Evolutionary conservation across 108 stramenopile genomes (phyloP).

Genomic region (Skeletonema menzelii): DNA sequence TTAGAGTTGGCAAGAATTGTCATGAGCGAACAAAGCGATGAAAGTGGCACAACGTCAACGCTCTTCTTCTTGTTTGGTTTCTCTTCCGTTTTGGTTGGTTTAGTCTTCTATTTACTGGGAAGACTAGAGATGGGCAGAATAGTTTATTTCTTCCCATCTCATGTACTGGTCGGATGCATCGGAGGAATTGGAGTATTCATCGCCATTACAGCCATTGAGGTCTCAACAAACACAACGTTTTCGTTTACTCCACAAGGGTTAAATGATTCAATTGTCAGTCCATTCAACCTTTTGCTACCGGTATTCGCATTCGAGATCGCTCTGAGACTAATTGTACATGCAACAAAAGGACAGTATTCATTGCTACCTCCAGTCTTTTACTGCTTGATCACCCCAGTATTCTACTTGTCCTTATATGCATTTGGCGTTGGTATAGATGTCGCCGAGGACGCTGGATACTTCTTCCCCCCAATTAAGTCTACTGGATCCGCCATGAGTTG

Average conservation of each 20-base stretch:
- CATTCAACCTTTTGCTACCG: conserved; percentile 47
- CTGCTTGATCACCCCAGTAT: conserved; percentile 68
- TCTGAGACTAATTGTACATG: conserved; percentile 50
- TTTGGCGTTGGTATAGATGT: conserved; percentile 35
- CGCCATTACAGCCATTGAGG: conserved; percentile 63
- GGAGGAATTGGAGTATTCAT: conserved; percentile 59
- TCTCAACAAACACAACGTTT: conserved; percentile 53
- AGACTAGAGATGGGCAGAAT: conserved; percentile 59
- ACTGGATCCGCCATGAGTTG: conserved; percentile 27
- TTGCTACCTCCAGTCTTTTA: conserved; percentile 69
- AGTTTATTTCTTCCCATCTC: conserved; percentile 77
- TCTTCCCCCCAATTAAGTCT: conserved; percentile 54
- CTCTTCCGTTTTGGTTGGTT: conserved; percentile 62
- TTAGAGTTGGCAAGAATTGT: conserved; percentile 58
- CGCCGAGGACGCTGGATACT: conserved; percentile 54
- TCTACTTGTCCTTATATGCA: conserved; percentile 49
- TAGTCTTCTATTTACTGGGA: conserved; percentile 63
- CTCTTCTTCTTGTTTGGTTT: conserved; percentile 71
- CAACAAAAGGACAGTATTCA: conserved; percentile 46
- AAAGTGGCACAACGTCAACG: conserved; percentile 63
- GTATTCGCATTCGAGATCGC: conserved; percentile 53
- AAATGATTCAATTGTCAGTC: conserved; percentile 1
- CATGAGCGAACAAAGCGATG: conserved; percentile 55
- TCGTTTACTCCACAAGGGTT: conserved; percentile 36
- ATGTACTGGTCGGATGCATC: conserved; percentile 80